These are phyloP conservation scores for Sporothrix curviconia DNA, from an alignment of 2,329 filamentous ascomycete genomes.

Conservation along the genomic window DNA sequence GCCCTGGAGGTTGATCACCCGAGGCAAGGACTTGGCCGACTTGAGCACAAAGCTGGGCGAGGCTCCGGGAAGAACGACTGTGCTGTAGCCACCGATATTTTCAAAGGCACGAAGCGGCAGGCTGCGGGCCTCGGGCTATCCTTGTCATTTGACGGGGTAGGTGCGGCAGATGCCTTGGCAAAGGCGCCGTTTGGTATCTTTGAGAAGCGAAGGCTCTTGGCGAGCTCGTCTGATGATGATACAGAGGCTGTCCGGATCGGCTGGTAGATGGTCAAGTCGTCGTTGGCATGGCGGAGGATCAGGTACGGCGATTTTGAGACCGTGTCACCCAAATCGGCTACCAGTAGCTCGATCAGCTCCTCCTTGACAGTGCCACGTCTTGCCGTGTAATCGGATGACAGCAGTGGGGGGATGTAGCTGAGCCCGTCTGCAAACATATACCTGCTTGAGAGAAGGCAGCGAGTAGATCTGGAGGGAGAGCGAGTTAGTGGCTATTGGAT, in stretches of 20 bases:
- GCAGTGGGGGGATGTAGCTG: slow-evolving; percentile 66
- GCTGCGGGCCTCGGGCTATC: slow-evolving; percentile 20
- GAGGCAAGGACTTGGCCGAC: slow-evolving; percentile 69
- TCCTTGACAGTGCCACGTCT: slow-evolving; percentile 68
- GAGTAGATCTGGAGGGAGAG: slow-evolving; percentile 59
- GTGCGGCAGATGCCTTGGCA: slow-evolving; percentile 49
- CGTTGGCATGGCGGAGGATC: slow-evolving; percentile 68
- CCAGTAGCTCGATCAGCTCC: slow-evolving; percentile 67
- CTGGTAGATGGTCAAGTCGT: slow-evolving; percentile 83
- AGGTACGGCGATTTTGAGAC: slow-evolving; percentile 68
- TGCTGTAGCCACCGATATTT: slow-evolving; percentile 70
- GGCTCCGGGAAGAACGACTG: slow-evolving; percentile 73
- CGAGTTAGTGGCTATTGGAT: slow-evolving; percentile 18
- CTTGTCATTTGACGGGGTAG: slow-evolving; percentile 32
- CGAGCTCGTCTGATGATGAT: slow-evolving; percentile 3
- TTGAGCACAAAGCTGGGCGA: slow-evolving; percentile 80
- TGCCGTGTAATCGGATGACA: slow-evolving; percentile 64
- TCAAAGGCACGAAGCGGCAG: slow-evolving; percentile 51
- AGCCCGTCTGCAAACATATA: slow-evolving; percentile 73
- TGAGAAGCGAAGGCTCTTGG: slow-evolving; percentile 5
- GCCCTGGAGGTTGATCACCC: slow-evolving; percentile 66
- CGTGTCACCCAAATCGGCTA: slow-evolving; percentile 77
- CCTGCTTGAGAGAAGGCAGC: slow-evolving; percentile 64
- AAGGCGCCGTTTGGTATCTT: slow-evolving; percentile 34
- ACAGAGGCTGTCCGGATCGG: slow-evolving; percentile 52